phyloP scores from a whole-genome alignment of 1,139 yeast genomes.

The Scheffersomyces segobiensis region DNA sequence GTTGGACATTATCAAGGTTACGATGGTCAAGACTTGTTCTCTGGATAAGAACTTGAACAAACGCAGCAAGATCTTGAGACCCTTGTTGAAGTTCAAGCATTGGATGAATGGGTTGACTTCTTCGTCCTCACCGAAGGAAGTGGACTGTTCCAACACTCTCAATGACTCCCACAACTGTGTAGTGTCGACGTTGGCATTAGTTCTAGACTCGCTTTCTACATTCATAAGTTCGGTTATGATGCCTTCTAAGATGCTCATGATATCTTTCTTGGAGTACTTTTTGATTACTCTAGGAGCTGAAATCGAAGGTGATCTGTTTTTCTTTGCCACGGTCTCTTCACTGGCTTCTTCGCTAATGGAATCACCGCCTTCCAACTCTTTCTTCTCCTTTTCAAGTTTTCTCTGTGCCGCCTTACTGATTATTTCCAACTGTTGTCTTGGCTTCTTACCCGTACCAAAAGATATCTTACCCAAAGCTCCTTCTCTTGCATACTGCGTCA shows the following conservation, averaged over 20 bases:
- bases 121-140: constrained; percentile 44
- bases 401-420: constrained; percentile 56
- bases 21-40: constrained; percentile 76
- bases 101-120: constrained; percentile 80
- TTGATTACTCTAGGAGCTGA: constrained; percentile 31
- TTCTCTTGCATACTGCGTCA: constrained; percentile 69
- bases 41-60: constrained; percentile 78
- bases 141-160: constrained; percentile 57
- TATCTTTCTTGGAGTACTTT: constrained; percentile 43
- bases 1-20: constrained; percentile 80
- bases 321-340: constrained; percentile 8
- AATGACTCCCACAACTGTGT: constrained; percentile 75
- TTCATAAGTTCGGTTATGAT: constrained; percentile 77
- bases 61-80: constrained; percentile 86
- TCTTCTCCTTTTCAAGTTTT: constrained; percentile 36
- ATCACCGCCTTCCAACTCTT: constrained; percentile 19
- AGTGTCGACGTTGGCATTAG: constrained; percentile 54
- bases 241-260: constrained; percentile 65
- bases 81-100: constrained; percentile 81
- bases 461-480: constrained; percentile 92
- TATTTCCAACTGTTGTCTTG: constrained; percentile 83
- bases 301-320: constrained; percentile 22
- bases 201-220: constrained; percentile 82
- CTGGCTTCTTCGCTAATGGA: constrained; percentile 21
- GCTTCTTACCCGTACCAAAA: constrained; percentile 79